Evolutionary conservation across 805 yeast species (phyloP).

Genomic region (Komagataella phaffii): DNA sequence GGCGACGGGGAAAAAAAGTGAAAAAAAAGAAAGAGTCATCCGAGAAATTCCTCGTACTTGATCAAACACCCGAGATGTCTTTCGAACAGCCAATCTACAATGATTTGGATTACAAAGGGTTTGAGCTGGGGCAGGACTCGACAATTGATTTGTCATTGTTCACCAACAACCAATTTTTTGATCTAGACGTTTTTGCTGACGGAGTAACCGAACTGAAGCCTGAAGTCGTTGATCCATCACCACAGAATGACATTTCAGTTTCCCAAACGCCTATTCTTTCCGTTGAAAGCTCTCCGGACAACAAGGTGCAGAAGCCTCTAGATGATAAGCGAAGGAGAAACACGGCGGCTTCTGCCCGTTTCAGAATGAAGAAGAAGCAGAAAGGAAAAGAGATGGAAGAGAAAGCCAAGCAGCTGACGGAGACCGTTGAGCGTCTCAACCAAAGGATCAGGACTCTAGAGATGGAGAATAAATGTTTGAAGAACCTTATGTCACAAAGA

Average conservation of each 20-base stretch:
- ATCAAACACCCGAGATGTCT: not conserved
- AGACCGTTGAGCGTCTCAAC: constrained; percentile 30
- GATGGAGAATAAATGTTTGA: constrained; percentile 47
- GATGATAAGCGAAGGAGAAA: constrained; percentile 41
- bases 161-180: constrained; percentile 12
- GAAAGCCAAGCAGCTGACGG: constrained; percentile 27
- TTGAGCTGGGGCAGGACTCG: not conserved
- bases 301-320: not conserved
- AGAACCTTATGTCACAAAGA: constrained; percentile 38
- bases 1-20: not conserved
- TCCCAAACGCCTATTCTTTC: not conserved
- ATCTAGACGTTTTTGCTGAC: constrained; percentile 9
- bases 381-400: constrained; percentile 48
- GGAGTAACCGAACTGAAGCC: not conserved
- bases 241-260: not conserved
- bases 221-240: not conserved
- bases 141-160: constrained; percentile 11
- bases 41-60: not conserved
- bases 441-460: constrained; percentile 36
- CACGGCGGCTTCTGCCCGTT: constrained; percentile 55
- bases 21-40: not conserved
- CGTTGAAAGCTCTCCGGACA: not conserved
- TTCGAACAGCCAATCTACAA: constrained; percentile 1
- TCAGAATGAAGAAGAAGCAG: constrained; percentile 46
- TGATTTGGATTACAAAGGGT: not conserved